Evolutionary conservation across 179 eudicot genomes (phyloP).

Genomic region (Beta macrorhiza): DNA sequence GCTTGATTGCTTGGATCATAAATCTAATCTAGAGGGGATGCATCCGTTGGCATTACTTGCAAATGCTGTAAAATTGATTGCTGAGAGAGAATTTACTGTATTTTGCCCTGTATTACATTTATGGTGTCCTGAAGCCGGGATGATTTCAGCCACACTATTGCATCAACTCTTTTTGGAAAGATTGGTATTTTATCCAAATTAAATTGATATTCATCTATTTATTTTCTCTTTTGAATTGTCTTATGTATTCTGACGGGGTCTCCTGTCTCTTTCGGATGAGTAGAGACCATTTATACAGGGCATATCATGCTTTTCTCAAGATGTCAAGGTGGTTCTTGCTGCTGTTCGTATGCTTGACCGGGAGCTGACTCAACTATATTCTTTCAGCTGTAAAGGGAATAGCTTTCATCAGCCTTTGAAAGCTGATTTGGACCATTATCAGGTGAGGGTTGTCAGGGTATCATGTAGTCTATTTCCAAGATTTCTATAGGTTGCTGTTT

Average conservation of each 20-base stretch:
- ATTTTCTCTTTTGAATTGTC: not conserved
- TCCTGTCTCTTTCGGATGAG: constrained; percentile 15
- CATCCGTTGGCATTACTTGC: constrained; percentile 75
- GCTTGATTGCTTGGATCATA: constrained; percentile 38
- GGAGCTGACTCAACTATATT: constrained; percentile 48
- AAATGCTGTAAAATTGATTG: constrained; percentile 53
- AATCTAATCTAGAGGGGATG: constrained; percentile 43
- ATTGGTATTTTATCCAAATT: constrained; percentile 50
- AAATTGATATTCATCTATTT: not conserved
- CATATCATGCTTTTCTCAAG: constrained; percentile 65
- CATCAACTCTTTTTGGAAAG: constrained; percentile 64
- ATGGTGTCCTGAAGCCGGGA: constrained; percentile 77
- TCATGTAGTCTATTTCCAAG: not conserved
- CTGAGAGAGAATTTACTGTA: constrained; percentile 50
- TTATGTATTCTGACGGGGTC: not conserved
- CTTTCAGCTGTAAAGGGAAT: constrained; percentile 45
- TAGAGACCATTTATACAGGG: constrained; percentile 68
- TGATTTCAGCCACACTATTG: constrained; percentile 58
- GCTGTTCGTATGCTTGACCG: constrained; percentile 69
- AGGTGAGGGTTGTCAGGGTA: constrained; percentile 42
- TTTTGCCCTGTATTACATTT: constrained; percentile 58
- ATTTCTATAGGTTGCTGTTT: constrained; percentile 2
- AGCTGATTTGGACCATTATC: constrained; percentile 55
- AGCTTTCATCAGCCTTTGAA: constrained; percentile 32
- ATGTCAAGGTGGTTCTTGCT: constrained; percentile 69